These are phyloP conservation scores for Psilocybe azurescens DNA, from an alignment of 768 basidiomycete species.

Conservation along the genomic window DNA sequence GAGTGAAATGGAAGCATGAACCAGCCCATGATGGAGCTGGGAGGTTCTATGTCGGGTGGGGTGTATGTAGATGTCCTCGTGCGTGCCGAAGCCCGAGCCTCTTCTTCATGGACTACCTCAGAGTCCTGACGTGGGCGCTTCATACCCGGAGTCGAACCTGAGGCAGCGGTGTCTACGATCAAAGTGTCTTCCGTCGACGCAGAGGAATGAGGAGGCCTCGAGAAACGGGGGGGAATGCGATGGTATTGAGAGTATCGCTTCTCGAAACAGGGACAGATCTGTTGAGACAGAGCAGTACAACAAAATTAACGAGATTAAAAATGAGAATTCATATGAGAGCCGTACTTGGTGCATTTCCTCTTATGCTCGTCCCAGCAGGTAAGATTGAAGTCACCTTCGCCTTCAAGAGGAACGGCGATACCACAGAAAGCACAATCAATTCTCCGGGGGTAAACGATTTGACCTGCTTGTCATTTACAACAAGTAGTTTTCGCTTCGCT, in stretches of 20 bases:
- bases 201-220: constrained; percentile 34
- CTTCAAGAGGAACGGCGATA: constrained; percentile 45
- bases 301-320: neutral
- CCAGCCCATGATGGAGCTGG: constrained; percentile 57
- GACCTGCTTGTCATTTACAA: constrained; percentile 71
- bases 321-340: constrained; percentile 2
- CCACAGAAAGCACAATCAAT: constrained; percentile 62
- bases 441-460: constrained; percentile 46
- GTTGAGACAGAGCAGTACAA: neutral
- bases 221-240: constrained; percentile 24
- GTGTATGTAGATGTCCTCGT: constrained; percentile 53
- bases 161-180: constrained; percentile 17
- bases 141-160: constrained; percentile 30
- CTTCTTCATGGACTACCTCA: constrained; percentile 31
- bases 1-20: constrained; percentile 66
- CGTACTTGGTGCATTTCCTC: constrained; percentile 43
- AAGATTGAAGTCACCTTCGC: constrained; percentile 63
- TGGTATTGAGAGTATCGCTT: constrained; percentile 23
- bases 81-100: constrained; percentile 55
- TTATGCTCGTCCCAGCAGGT: constrained; percentile 71
- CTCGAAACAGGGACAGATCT: constrained; percentile 24
- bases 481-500: constrained; percentile 62
- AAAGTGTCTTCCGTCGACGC: constrained; percentile 42
- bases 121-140: constrained; percentile 57
- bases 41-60: constrained; percentile 47